These are phyloP conservation scores for Wickerhamiella pararugosa DNA, from an alignment of 1,139 yeast species.

Conservation along the genomic window DNA sequence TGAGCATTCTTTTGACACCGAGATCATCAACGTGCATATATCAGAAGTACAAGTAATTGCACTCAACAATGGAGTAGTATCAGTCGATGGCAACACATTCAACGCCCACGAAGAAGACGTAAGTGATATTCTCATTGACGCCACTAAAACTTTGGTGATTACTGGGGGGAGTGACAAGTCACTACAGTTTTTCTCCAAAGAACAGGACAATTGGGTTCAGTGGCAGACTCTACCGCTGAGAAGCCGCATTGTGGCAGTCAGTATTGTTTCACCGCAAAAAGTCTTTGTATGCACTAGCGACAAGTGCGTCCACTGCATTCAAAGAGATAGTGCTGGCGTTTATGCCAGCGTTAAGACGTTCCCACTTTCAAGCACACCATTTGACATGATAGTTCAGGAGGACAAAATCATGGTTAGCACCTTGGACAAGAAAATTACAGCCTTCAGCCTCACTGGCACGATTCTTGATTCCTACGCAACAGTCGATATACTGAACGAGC, in stretches of 20 bases:
- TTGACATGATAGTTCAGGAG: constrained; percentile 17
- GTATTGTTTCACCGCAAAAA: constrained; percentile 2
- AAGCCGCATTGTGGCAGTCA: constrained; percentile 9
- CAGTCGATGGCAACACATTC: constrained; percentile 1
- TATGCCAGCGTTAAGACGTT: constrained; percentile 26
- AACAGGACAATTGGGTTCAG: constrained; percentile 7
- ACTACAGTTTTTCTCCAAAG: constrained; percentile 11
- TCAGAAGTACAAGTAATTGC: not conserved
- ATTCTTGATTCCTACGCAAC: constrained; percentile 31
- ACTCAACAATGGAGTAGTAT: constrained; percentile 5
- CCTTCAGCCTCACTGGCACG: constrained; percentile 32
- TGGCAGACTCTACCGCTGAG: constrained; percentile 11
- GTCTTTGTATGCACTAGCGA: constrained; percentile 7
- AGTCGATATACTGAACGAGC: constrained; percentile 17
- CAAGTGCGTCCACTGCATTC: constrained; percentile 11
- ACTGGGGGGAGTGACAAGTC: constrained; percentile 10
- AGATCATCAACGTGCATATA: not conserved
- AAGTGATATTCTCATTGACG: not conserved
- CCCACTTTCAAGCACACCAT: too few relatives aligned
- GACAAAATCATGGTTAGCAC: constrained; percentile 34
- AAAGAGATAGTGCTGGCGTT: not conserved
- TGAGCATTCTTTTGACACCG: not conserved
- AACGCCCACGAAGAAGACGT: constrained; percentile 3
- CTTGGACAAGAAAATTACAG: constrained; percentile 34
- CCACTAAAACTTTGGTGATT: constrained; percentile 8